Percentiles rank a stretch among this genome's conserved stretches.
Conservation (phyloP, 345 rosid genomes). For the Arabis hirsuta region DNA sequence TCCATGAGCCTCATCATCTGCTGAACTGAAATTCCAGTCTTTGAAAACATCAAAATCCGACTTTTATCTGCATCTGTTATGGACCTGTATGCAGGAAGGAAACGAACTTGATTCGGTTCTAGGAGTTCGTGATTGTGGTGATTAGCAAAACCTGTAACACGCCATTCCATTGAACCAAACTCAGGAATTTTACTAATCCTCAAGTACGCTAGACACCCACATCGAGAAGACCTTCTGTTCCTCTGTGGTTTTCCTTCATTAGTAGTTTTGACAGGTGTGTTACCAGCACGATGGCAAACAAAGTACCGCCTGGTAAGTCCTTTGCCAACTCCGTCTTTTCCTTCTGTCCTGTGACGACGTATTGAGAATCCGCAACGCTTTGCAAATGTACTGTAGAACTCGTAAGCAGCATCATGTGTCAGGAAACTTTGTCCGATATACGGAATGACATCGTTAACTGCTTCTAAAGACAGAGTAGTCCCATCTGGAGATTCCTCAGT, state of each 20-base stretch:
- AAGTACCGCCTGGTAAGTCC: conserved; percentile 96
- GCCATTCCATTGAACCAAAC: conserved; percentile 86
- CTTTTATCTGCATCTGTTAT: conserved; percentile 91
- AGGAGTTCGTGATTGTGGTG: conserved; percentile 92
- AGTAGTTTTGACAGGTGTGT: conserved; percentile 77
- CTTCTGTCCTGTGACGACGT: conserved; percentile 95
- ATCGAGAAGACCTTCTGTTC: conserved; percentile 86
- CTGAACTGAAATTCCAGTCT: conserved; percentile 94
- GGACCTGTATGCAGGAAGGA: conserved; percentile 93
- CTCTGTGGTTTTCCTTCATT: conserved; percentile 84
- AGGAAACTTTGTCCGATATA: conserved; percentile 84
- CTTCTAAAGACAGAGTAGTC: conserved; percentile 73
- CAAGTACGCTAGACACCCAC: conserved; percentile 93
- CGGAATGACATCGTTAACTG: conserved; percentile 64
- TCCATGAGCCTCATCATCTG: conserved; percentile 99
- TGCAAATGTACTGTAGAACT: conserved; percentile 85
- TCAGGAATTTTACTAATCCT: conserved; percentile 81
- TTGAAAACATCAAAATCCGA: conserved; percentile 93
- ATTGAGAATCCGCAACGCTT: conserved; percentile 91
- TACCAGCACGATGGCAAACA: conserved; percentile 98
- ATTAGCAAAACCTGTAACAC: conserved; percentile 85
- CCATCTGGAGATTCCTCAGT: conserved; percentile 84
- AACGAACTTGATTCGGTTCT: conserved; percentile 91
- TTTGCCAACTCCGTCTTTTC: conserved; percentile 94
- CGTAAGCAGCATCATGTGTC: conserved; percentile 90